A percentile compares a stretch with the other conserved stretches of the same genome.
Evolutionary conservation across 1,284 basidiomycete genomes (phyloP).

Genomic region (Rhodotorula sp.): DNA sequence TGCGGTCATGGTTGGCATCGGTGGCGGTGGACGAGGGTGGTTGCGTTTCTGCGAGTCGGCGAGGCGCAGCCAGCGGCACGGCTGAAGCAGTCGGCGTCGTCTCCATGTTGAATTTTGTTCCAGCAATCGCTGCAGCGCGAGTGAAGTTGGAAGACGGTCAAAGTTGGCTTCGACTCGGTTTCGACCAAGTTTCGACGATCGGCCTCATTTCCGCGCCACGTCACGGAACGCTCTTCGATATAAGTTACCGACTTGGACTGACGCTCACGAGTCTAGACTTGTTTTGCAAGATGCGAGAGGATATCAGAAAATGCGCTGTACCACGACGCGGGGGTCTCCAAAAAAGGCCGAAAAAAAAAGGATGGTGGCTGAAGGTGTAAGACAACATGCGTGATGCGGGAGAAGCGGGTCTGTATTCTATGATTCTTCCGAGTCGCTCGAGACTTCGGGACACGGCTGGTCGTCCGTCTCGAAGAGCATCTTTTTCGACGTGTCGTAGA

Average conservation of each 20-base stretch:
- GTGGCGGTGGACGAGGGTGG: not conserved
- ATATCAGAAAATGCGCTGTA: no score
- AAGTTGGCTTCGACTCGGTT: no score
- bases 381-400: not conserved
- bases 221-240: no score
- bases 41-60: not conserved
- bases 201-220: no score
- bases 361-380: not conserved
- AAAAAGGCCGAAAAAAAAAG: not conserved
- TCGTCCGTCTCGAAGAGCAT: constrained; percentile 34
- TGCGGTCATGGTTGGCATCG: not conserved
- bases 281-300: no score
- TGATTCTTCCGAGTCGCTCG: constrained; percentile 1
- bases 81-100: not conserved
- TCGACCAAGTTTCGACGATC: no score
- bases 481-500: constrained; percentile 38
- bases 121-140: no score
- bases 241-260: no score
- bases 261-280: no score
- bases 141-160: no score
- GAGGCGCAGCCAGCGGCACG: not conserved
- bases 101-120: not conserved
- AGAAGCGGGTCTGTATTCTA: not conserved
- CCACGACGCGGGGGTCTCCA: no score
- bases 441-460: not conserved